Evolutionary conservation across 805 yeast genomes (phyloP), one percentile per base, ranked within the genome.

Genomic region (Kazachstania kunashirensis): DNA sequence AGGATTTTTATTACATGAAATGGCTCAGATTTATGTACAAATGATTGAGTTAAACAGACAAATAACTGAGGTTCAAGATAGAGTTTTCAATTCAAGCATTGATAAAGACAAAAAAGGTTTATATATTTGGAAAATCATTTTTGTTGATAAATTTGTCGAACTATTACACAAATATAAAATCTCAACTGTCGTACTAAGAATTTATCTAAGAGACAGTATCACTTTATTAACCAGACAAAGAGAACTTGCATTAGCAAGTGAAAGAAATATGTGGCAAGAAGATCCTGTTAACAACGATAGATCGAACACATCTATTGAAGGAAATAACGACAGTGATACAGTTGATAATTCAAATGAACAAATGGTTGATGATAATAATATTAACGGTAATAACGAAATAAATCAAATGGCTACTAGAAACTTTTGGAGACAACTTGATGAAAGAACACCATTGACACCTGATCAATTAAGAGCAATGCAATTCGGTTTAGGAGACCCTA

Each of bases 1-100:
- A 5, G 63, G 63, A 2, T 56, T 55, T 36, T 34, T 58, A 13
- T 38, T 58, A 5, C 59, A 55, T 34, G 60, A 56, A 39, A 58
- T 58, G 63, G 48, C 58, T 5, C 58, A 55, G 29, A 48, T 53
- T 7, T 52, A 53, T 37, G 45, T 50, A 29, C 54, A 50, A 30
- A 52, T 58, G 53, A 46, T 52, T 2, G 62, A 58, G 18, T 38
- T 55, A 27, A 58, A 58, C 31, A 45, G 61, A 26, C 56, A 52
- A 33, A 43, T 54, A 13, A 37, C 44, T 2, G 47, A 47, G 17
- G 44, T 53, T 12, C 62, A 58, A 36, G 43, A 46, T 5, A 44
- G 50, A 16, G 51, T 53, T 9, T 39, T 41, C 23, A 47, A 46
- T 7, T 40, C 53, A 2, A 41, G 39, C 3, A 32, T 36, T 14